A percentile compares a stretch with the other conserved stretches of the same genome.
phyloP scores from a whole-genome alignment of 2,329 filamentous ascomycete species.

The Ophiostoma perfectum region DNA sequence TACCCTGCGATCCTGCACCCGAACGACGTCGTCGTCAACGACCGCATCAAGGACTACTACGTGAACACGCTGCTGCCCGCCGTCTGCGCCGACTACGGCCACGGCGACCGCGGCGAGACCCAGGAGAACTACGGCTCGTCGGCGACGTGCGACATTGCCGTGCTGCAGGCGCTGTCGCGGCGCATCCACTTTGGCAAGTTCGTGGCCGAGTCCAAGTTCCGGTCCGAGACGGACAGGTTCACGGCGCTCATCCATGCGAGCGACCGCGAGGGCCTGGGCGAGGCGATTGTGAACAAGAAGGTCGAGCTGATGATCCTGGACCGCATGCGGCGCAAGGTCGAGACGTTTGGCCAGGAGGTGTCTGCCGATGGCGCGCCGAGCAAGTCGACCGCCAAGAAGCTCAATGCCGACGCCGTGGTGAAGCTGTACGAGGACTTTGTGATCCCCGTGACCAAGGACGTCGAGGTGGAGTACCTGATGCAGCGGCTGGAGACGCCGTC shows the following conservation, averaged over 20 bases:
- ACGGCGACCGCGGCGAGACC: conserved; percentile 72
- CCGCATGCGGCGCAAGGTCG: conserved; percentile 77
- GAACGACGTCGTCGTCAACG: conserved; percentile 88
- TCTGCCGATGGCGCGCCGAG: conserved; percentile 47
- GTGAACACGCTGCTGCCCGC: conserved; percentile 74
- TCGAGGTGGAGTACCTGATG: conserved; percentile 98
- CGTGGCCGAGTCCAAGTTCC: conserved; percentile 93
- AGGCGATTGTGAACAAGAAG: conserved; percentile 80
- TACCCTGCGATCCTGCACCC: conserved; percentile 84
- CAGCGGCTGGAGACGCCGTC: conserved; percentile 57
- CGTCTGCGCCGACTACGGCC: conserved; percentile 72
- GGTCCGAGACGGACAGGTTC: conserved; percentile 72
- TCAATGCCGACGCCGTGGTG: conserved; percentile 86
- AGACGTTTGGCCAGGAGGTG: conserved; percentile 90
- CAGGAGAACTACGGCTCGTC: conserved; percentile 94
- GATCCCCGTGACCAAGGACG: conserved; percentile 94
- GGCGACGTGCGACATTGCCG: conserved; percentile 84
- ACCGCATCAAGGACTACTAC: conserved; percentile 80
- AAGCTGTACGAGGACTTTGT: conserved; percentile 88
- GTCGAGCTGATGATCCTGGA: conserved; percentile 92
- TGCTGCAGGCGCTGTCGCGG: conserved; percentile 81
- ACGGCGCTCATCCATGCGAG: conserved; percentile 73
- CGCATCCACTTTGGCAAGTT: conserved; percentile 98
- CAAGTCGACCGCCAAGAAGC: conserved; percentile 55
- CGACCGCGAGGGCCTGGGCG: conserved; percentile 76